Conservation (phyloP, 306 rosid species). For the Trifolium pratense region DNA sequence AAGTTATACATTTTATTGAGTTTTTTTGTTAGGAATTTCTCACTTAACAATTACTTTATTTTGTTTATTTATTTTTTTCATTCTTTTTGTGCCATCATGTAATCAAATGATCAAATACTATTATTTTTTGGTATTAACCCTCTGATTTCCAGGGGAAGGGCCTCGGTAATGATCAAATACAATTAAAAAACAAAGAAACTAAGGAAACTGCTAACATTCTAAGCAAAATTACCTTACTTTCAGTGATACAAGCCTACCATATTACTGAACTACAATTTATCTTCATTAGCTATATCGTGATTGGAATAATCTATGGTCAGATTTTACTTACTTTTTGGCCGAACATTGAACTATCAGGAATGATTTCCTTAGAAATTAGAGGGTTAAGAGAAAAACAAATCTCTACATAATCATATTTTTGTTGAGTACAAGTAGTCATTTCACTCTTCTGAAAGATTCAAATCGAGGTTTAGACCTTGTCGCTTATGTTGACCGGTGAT, state of each 20-base stretch:
- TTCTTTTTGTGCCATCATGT: background rate
- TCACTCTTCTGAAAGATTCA: constrained; percentile 32
- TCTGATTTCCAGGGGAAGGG: no score
- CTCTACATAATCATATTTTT: constrained; percentile 21
- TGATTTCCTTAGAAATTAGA: no score
- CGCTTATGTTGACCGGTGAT: constrained; percentile 43
- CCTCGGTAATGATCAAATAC: background rate
- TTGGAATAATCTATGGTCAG: no score
- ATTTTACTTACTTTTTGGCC: no score
- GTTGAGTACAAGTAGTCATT: background rate
- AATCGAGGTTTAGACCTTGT: constrained; percentile 44
- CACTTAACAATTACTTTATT: constrained; percentile 18
- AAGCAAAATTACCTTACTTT: background rate
- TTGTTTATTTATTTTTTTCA: background rate
- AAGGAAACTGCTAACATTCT: background rate
- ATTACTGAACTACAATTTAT: constrained; percentile 21
- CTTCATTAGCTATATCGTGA: background rate
- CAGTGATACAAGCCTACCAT: background rate
- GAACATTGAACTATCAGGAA: no score
- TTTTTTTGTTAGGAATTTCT: constrained; percentile 4
- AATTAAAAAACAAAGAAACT: background rate
- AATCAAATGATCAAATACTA: constrained; percentile 15
- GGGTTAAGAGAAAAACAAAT: background rate
- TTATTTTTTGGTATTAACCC: no score
- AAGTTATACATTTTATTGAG: constrained; percentile 19